Base-by-base conservation (phyloP, 2,329 filamentous ascomycete species). In the Pseudopithomyces maydicus region DNA sequence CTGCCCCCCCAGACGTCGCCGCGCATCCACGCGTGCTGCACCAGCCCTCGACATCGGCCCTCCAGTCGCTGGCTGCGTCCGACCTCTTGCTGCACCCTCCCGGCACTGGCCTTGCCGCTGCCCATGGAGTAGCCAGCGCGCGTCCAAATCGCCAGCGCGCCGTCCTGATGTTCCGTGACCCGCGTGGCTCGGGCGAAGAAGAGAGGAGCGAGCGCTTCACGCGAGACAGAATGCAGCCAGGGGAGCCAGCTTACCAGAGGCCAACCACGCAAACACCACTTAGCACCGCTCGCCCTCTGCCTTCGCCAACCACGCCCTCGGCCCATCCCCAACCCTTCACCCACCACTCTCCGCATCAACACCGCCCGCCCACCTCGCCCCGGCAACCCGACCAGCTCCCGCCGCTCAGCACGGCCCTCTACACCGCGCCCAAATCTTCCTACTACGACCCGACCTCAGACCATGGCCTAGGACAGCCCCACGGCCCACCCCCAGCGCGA, bases 361-460 rank as follows among this genome's bases (percentile, higher is more conserved):
- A 62, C 42, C 65, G 54, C 56, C 38, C 74, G 51, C 78, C 78
- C 38, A 55, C 70, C 42, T 74, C 76, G 39, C 74, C 77, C 14
- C 69, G 61, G 26, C 59, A 74, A 52, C 66, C 74, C 61, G 74
- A 74, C 59, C 72, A 74, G 59, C 72, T 78, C 44, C 77, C 76
- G 58, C 70, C 76, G 62, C 73, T 77, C 66, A 70, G 65, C 67
- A 71, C 74, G 55, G 73, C 73, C 66, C 59, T 75, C 61, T 75
- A 76, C 62, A 67, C 75, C n/a, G 65, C 72, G 17, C 76, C 78
- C 52, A 76, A 76, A 66, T 15, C 48, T 35, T 42, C 36, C 11
- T 82, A 81, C 73, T 82, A 82, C 73, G 80, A 82, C 66, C 80
- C 80, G 7, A 79, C 78, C 41, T 77, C 76, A 55, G 79, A 81